Evolutionary conservation across 352 stramenopile genomes (phyloP), one percentile per base, ranked within the genome.

Genomic region (Phytophthora megakarya): DNA sequence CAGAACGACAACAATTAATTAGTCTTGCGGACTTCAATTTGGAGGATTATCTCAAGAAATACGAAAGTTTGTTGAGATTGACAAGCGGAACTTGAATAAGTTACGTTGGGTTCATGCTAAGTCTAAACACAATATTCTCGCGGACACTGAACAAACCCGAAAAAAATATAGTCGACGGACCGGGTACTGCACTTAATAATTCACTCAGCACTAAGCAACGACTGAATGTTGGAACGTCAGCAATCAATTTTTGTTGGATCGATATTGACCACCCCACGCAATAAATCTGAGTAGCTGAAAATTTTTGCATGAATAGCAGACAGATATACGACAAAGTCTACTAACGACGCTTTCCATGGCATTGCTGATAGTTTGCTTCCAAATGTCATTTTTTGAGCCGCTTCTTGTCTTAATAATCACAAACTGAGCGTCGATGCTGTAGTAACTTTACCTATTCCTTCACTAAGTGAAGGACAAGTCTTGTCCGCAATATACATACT

Each of bases 391-490:
- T 56, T 16, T 22, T 19, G 0, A 26, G 32, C 13, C 18, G 40
- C 21, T 33, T 35, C 22, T 39, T 45, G 2, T 48, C 49, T 10
- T 48, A 19, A 37, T 37, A 33, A 0, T 33, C 15, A 37, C 55
- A 56, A 10, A 19, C 42, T 0, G 35, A 54, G 2, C 32, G 47
- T 6, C 57, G 57, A 5, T 61, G 46, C n/a, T 74, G 45, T 5
- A 66, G 44, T 18, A 66, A 59, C 73, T 75, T 84, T 42, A 69
- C 52, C n/a, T 84, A 57, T 50, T 85, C 84, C 43, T 76, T 75
- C 70, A 78, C 77, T n/a, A n/a, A n/a, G n/a, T n/a, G n/a, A n/a
- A n/a, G n/a, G n/a, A n/a, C n/a, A n/a, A n/a, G n/a, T n/a, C n/a
- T 26, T 78, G 70, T 1, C 67, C 71, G 42, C 73, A 84, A 22